A percentile compares a stretch with the other conserved stretches of the same genome.
These are phyloP conservation scores for Voacanga thouarsii DNA, from an alignment of 257 asterid species.

Conservation along the genomic window DNA sequence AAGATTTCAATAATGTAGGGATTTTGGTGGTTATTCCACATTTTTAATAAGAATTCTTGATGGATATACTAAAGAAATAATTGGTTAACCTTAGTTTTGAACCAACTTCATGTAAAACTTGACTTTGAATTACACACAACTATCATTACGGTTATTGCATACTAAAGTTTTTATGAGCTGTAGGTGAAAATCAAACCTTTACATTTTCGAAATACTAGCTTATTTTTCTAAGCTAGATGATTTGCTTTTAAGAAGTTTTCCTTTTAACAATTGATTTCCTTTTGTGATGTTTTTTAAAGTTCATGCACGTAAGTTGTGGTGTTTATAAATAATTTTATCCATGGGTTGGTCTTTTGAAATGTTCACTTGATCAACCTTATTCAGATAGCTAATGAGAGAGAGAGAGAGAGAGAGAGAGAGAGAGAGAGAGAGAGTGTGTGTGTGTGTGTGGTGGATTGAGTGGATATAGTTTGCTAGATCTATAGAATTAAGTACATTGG, in stretches of 20 bases:
- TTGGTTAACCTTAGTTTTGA: conserved; percentile 38
- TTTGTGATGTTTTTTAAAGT: background rate
- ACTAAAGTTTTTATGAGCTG: background rate
- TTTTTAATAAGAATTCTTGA: conserved; percentile 3
- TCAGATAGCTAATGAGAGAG: background rate
- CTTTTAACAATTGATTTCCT: too few species aligned
- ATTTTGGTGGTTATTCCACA: conserved; percentile 1
- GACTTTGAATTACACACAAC: background rate
- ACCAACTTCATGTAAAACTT: background rate
- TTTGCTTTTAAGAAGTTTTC: background rate
- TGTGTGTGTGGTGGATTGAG: background rate
- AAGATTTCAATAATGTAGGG: conserved; percentile 49
- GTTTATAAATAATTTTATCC: too few species aligned
- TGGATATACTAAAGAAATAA: background rate
- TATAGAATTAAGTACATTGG: background rate
- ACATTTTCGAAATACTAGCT: background rate
- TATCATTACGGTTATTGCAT: background rate
- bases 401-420: too few species aligned
- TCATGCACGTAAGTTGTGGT: too few species aligned
- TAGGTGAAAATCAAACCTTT: background rate
- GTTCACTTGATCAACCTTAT: background rate
- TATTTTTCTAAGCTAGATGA: background rate
- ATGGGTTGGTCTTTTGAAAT: background rate
- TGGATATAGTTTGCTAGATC: background rate
- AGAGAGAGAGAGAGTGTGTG: too few species aligned